Evolutionary conservation across 176 grass and related monocot genomes (phyloP), one percentile per base, ranked within the genome.

Genomic region (Lolium rigidum): DNA sequence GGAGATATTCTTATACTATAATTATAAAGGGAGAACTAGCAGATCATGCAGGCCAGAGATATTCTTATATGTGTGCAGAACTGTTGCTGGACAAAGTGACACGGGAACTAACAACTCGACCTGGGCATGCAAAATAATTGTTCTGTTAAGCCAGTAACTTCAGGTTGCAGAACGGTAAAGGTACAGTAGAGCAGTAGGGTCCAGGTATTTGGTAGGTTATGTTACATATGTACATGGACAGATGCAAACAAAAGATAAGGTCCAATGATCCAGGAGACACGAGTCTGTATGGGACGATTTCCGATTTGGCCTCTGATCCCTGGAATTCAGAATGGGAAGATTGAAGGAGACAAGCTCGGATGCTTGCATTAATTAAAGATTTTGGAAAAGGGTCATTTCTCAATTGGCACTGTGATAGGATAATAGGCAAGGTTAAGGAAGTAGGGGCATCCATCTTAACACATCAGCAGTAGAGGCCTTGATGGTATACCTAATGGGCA

Each of bases 241-340:
- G 74, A 55, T 76, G 35, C 15, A 25, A 76, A 76, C 73, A 76
- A 76, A 77, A 52, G 6, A 43, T 69, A 78, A 0, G 14, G 35
- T 55, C 61, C 48, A 68, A 65, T 14, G 28, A 66, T 66, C 28
- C 47, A 78, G 74, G 83, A 82, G 80, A 57, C 50, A n/a, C 15
- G 9, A 5, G 44, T 83, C 55, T 14, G 38, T 8, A n/a, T 74
- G 68, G 41, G 9, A 63, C 11, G 57, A n/a, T 63, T 83, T 54
- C 39, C 60, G 38, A 24, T 81, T 22, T 28, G 61, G 50, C 65
- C 50, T 82, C 65, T 11, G n/a, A 46, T 64, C 21, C 74, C 37
- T 62, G 39, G 77, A 22, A 26, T 62, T 44, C 38, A 46, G 14
- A 47, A 31, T 52, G 25, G 7, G 14, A 13, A 41, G 38, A 18